phyloP scores from a whole-genome alignment of 495 filamentous ascomycete species.

The Annulohypoxylon moriforme region DNA sequence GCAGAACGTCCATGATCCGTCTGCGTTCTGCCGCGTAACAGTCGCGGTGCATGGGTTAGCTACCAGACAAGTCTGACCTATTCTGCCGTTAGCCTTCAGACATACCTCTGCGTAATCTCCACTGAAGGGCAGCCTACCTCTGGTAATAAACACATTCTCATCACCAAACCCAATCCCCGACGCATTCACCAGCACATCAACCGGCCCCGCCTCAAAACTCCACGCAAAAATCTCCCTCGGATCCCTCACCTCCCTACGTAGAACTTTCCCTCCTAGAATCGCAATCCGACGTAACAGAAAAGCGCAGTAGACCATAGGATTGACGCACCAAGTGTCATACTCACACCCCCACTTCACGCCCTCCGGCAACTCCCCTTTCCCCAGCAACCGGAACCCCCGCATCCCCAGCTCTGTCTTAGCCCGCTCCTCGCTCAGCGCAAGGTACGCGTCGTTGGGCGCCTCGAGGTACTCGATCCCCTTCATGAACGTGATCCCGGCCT shows the following conservation, averaged over 20 bases:
- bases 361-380: conserved; percentile 55
- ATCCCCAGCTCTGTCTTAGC: conserved; percentile 56
- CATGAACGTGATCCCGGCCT: conserved; percentile 64
- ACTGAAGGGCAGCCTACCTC: conserved; percentile 50
- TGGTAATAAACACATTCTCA: conserved; percentile 64
- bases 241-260: conserved; percentile 57
- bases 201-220: conserved; percentile 49
- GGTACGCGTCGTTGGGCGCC: conserved; percentile 53
- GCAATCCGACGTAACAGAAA: conserved; percentile 66
- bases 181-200: conserved; percentile 68
- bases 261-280: conserved; percentile 60
- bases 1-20: conserved; percentile 70
- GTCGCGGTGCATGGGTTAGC: conserved; percentile 58
- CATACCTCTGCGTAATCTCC: not conserved
- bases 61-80: conserved; percentile 60
- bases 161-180: conserved; percentile 67
- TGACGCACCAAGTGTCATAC: conserved; percentile 69
- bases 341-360: conserved; percentile 65
- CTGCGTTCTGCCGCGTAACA: conserved; percentile 68
- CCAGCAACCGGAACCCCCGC: conserved; percentile 57
- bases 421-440: conserved; percentile 43
- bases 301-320: conserved; percentile 70
- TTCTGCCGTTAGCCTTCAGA: conserved; percentile 6
- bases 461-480: conserved; percentile 72
- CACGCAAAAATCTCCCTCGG: conserved; percentile 60